Conservation (phyloP, 2,329 filamentous ascomycete genomes). For the Cytospora chrysosperma region DNA sequence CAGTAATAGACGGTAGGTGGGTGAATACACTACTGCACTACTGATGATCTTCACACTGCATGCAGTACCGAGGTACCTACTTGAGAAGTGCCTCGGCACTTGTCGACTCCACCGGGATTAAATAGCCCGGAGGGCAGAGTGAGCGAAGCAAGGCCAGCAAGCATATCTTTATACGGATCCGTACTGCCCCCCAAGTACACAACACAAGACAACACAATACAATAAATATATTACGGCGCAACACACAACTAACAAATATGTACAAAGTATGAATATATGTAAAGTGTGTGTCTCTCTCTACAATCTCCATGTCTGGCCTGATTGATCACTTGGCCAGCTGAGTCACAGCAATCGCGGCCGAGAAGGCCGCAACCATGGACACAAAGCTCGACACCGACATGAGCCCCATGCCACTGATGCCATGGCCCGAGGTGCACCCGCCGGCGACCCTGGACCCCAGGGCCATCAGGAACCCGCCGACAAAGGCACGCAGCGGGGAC, state of each 20-base stretch:
- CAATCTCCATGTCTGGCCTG: no score
- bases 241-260: neutral
- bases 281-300: no score
- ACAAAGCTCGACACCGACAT: slow-evolving; percentile 62
- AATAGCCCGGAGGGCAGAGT: slow-evolving; percentile 1
- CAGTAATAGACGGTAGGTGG: no score
- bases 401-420: slow-evolving; percentile 65
- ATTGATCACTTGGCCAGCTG: no score
- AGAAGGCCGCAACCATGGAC: slow-evolving; percentile 59
- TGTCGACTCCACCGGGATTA: neutral
- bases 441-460: slow-evolving; percentile 62
- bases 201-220: no score
- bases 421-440: slow-evolving; percentile 68
- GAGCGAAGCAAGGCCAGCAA: neutral
- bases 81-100: slow-evolving; percentile 14
- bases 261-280: no score
- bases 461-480: slow-evolving; percentile 57
- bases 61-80: no score
- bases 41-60: no score
- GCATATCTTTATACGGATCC: no score
- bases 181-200: no score
- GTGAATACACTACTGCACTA: no score
- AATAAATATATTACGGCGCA: no score
- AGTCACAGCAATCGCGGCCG: slow-evolving; percentile 12
- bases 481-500: slow-evolving; percentile 40